These are phyloP conservation scores for Mesostigma viride DNA, from an alignment of 139 green algal species.

Conservation along the genomic window DNA sequence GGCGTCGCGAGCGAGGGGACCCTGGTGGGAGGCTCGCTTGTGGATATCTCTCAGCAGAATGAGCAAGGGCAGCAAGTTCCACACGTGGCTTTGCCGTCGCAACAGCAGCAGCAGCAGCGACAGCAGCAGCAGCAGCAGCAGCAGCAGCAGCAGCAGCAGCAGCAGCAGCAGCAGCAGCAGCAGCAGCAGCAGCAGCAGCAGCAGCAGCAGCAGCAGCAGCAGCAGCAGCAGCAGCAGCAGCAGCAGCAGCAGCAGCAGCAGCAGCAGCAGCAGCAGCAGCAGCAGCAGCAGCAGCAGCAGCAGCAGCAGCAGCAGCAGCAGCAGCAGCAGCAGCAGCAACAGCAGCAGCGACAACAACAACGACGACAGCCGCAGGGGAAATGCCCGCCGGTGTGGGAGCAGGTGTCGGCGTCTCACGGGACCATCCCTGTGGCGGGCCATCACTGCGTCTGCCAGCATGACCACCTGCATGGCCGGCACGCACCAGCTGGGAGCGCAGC, in stretches of 20 bases:
- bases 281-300: neutral
- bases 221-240: neutral
- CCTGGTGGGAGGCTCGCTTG: neutral
- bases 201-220: neutral
- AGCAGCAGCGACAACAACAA: neutral
- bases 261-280: neutral
- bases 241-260: neutral
- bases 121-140: neutral
- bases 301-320: neutral
- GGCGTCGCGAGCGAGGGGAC: too few species aligned
- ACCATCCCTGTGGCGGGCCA: too few species aligned
- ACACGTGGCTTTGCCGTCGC: too few species aligned
- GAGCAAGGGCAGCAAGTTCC: too few species aligned
- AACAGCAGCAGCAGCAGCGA: neutral
- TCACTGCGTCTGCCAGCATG: too few species aligned
- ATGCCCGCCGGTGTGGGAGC: too few species aligned
- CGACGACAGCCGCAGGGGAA: neutral
- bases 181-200: neutral
- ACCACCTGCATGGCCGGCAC: too few species aligned
- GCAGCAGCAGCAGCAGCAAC: neutral
- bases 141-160: too few species aligned
- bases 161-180: too few species aligned
- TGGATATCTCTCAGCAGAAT: too few species aligned
- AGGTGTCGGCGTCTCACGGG: too few species aligned
- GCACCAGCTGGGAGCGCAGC: too few species aligned